Evolutionary conservation across 306 rosid genomes (phyloP).

Genomic region (Ziziphus jujuba): DNA sequence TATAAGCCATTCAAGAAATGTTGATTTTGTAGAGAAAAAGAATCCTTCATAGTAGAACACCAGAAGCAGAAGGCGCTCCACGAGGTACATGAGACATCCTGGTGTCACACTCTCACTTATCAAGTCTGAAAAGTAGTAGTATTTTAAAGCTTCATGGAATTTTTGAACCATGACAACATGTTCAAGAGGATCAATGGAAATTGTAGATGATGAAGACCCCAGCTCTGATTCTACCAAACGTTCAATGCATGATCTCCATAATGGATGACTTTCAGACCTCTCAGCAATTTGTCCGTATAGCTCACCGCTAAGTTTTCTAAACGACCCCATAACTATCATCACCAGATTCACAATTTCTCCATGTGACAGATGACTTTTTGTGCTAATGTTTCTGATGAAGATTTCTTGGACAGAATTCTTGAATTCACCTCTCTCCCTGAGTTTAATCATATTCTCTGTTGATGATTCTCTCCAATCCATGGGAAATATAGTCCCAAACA

Average conservation of each 20-base stretch:
- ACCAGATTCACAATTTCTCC: constrained; percentile 49
- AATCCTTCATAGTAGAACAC: constrained; percentile 34
- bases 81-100: constrained; percentile 46
- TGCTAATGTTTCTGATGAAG: constrained; percentile 20
- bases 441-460: constrained; percentile 36
- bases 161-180: not conserved
- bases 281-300: constrained; percentile 11
- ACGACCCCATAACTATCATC: constrained; percentile 40
- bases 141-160: constrained; percentile 32
- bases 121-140: constrained; percentile 41
- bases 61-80: constrained; percentile 48
- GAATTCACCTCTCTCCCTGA: constrained; percentile 34
- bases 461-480: constrained; percentile 36
- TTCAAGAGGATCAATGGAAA: no score
- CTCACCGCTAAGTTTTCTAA: constrained; percentile 19
- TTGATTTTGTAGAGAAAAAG: constrained; percentile 47
- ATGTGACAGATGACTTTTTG: constrained; percentile 16
- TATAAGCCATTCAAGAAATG: constrained; percentile 53
- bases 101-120: constrained; percentile 40
- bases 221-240: constrained; percentile 1
- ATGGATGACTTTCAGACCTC: constrained; percentile 10
- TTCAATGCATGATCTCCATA: constrained; percentile 43
- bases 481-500: constrained; percentile 31
- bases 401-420: constrained; percentile 20
- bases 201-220: not conserved